Evolutionary conservation across 257 asterid species (phyloP).

Genomic region (Scutellaria barbata): DNA sequence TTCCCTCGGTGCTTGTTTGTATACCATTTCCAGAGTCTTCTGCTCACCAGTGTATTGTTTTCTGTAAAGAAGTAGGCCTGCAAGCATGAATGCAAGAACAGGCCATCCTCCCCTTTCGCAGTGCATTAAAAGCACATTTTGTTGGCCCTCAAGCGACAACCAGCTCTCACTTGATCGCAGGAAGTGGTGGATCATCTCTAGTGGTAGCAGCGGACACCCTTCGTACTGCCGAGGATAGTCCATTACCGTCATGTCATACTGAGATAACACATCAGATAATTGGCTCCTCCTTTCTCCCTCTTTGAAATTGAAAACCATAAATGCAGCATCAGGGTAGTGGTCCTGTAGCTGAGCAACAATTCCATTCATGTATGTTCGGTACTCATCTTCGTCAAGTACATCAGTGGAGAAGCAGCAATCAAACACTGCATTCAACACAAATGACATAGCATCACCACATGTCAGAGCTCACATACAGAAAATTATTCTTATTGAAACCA

Average conservation of each 20-base stretch:
- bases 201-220: constrained; percentile 84
- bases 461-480: too few species aligned
- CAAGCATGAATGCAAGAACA: constrained; percentile 96
- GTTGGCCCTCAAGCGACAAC: constrained; percentile 98
- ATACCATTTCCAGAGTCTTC: constrained; percentile 98
- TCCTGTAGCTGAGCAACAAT: constrained; percentile 97
- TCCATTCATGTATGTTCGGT: constrained; percentile 84
- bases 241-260: constrained; percentile 98
- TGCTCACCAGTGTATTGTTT: constrained; percentile 93
- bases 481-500: too few species aligned
- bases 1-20: constrained; percentile 97
- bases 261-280: constrained; percentile 83
- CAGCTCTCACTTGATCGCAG: constrained; percentile 98
- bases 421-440: constrained; percentile 66
- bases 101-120: constrained; percentile 99
- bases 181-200: constrained; percentile 98
- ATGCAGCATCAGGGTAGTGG: constrained; percentile 95
- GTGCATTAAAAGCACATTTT: constrained; percentile 92
- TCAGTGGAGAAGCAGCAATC: constrained; percentile 99
- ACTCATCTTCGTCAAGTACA: constrained; percentile 90
- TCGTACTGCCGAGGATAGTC: constrained; percentile 96
- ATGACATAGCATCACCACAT: neutral
- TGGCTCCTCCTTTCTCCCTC: constrained; percentile 91
- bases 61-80: constrained; percentile 94
- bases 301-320: constrained; percentile 97